Conservation (phyloP, 2,329 filamentous ascomycete species). For the Diaporthe nobilis region DNA sequence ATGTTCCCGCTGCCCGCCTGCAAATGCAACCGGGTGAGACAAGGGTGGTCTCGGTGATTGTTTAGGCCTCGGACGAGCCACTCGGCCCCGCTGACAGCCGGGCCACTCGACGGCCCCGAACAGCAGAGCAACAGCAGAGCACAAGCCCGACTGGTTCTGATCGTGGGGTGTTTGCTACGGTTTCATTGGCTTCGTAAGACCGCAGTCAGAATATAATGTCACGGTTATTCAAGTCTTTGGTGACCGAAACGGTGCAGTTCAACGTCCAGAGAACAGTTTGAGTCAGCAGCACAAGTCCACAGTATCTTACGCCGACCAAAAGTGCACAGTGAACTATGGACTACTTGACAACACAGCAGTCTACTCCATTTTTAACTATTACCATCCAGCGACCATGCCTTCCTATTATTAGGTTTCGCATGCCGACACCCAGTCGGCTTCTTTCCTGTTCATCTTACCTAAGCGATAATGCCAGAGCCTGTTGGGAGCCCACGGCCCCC, state of each 20-base stretch:
- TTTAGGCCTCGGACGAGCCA: constrained; percentile 10
- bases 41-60: constrained; percentile 12
- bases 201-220: background rate
- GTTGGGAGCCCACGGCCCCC: too few relatives aligned
- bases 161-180: background rate
- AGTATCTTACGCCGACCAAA: background rate
- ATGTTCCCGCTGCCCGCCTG: background rate
- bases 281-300: background rate
- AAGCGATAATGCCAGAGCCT: background rate
- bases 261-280: background rate
- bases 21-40: constrained; percentile 19
- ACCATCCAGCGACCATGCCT: background rate
- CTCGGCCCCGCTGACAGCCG: constrained; percentile 27
- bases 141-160: background rate
- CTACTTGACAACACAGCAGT: background rate
- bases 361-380: background rate
- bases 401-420: background rate
- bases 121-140: background rate
- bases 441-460: background rate
- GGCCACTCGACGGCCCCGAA: constrained; percentile 23
- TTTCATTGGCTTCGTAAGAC: background rate
- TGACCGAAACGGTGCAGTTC: background rate
- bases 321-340: background rate
- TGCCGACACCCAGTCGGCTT: background rate
- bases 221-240: background rate